A percentile compares a stretch with the other conserved stretches of the same genome.
Evolutionary conservation across 129 eudicot genomes (phyloP).

Genomic region (Flaveria brownii): DNA sequence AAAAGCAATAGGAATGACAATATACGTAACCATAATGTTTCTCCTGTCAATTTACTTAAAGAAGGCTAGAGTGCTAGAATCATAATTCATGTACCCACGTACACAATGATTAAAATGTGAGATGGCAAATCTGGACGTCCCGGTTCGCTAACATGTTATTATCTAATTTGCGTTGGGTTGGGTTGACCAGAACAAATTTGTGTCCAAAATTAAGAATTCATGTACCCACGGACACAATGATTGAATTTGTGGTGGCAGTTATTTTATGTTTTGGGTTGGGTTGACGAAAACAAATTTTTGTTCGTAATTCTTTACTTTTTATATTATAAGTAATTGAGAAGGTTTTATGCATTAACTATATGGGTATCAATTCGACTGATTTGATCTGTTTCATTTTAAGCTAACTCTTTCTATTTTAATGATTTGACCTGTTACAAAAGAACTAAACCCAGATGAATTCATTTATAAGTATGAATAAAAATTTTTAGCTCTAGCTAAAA

Average conservation of each 20-base stretch:
- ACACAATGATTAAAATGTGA: not conserved
- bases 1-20: not conserved
- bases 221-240: too few species aligned
- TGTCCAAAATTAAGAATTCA: too few species aligned
- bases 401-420: not conserved
- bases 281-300: not conserved
- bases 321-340: not conserved
- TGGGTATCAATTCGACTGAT: not conserved
- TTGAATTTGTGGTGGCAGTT: not conserved
- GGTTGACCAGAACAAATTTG: too few species aligned
- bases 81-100: not conserved
- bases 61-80: not conserved
- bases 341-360: not conserved
- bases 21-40: not conserved
- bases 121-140: not conserved
- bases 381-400: not conserved
- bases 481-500: not conserved
- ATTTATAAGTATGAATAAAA: not conserved
- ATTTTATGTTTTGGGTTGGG: not conserved
- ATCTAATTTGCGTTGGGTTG: too few species aligned
- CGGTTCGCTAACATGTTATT: too few species aligned
- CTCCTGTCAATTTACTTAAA: not conserved
- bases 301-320: not conserved
- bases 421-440: not conserved
- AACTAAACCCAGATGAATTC: not conserved